These are phyloP conservation scores for Maudiozyma saulgeensis DNA, from an alignment of 805 yeast genomes.

Conservation along the genomic window DNA sequence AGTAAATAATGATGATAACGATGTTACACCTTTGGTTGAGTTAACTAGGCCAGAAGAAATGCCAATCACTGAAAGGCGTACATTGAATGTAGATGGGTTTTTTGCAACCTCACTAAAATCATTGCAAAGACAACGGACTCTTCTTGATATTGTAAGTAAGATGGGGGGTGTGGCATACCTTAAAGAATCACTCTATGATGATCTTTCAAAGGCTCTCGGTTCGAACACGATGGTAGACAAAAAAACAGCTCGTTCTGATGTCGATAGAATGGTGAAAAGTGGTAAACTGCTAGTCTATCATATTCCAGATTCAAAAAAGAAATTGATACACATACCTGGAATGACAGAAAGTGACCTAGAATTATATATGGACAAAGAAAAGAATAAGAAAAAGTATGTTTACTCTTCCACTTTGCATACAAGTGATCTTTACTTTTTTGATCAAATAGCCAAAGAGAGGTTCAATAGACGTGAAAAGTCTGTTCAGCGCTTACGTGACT, in stretches of 20 bases:
- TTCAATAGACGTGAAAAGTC: conserved; percentile 25
- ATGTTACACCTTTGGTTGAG: background rate
- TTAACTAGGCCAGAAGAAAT: background rate
- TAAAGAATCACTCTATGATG: conserved; percentile 33
- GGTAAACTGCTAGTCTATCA: conserved; percentile 13
- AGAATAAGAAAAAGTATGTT: conserved; percentile 18
- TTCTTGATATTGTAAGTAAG: conserved; percentile 35
- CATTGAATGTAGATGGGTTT: conserved; percentile 26
- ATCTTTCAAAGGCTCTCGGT: conserved; percentile 34
- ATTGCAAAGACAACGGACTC: conserved; percentile 35
- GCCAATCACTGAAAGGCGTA: background rate
- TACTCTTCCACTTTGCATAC: conserved; percentile 21
- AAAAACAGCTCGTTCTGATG: conserved; percentile 42
- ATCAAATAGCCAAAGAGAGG: conserved; percentile 22
- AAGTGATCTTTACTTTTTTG: conserved; percentile 28
- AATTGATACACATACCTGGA: conserved; percentile 19
- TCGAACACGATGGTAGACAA: conserved; percentile 39
- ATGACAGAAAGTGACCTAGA: conserved; percentile 11
- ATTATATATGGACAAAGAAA: conserved; percentile 16
- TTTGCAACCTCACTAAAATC: conserved; percentile 36
- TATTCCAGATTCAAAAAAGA: conserved; percentile 15
- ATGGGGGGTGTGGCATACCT: conserved; percentile 39
- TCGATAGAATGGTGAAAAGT: conserved; percentile 20
- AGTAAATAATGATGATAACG: background rate
- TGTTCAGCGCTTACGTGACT: conserved; percentile 25